Evolutionary conservation across 2,329 filamentous ascomycete genomes (phyloP).

Genomic region (Pseudomassariella vexata): DNA sequence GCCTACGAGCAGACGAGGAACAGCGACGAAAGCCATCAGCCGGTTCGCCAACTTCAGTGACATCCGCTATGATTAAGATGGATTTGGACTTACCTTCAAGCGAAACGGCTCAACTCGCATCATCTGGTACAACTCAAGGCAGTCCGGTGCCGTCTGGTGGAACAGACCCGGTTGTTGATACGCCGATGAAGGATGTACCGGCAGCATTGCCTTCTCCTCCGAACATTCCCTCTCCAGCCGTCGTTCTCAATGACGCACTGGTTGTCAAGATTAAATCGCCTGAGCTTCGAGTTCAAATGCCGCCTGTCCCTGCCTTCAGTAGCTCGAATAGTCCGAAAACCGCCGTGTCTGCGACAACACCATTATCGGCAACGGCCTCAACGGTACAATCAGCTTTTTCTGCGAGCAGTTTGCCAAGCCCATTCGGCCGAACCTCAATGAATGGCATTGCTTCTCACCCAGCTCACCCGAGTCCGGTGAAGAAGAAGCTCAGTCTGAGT

Average conservation of each 20-base stretch:
- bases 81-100: constrained; percentile 33
- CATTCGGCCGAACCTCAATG: constrained; percentile 33
- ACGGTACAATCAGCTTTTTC: constrained; percentile 46
- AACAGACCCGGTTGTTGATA: too few relatives aligned
- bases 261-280: constrained; percentile 27
- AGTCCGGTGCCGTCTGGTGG: too few relatives aligned
- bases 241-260: constrained; percentile 7
- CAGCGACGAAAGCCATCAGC: constrained; percentile 23
- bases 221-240: constrained; percentile 15
- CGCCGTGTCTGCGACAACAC: constrained; percentile 33
- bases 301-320: constrained; percentile 47
- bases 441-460: constrained; percentile 42
- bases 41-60: constrained; percentile 20
- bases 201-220: constrained; percentile 18
- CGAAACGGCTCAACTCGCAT: constrained; percentile 15
- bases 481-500: constrained; percentile 63
- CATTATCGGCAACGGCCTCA: constrained; percentile 38
- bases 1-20: constrained; percentile 33
- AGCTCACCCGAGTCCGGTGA: constrained; percentile 52
- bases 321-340: constrained; percentile 28
- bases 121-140: constrained; percentile 10
- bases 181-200: constrained; percentile 28
- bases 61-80: constrained; percentile 29
- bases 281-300: constrained; percentile 50
- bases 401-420: constrained; percentile 29